phyloP scores from a whole-genome alignment of 768 basidiomycete genomes.

The Atractiella rhizophila region DNA sequence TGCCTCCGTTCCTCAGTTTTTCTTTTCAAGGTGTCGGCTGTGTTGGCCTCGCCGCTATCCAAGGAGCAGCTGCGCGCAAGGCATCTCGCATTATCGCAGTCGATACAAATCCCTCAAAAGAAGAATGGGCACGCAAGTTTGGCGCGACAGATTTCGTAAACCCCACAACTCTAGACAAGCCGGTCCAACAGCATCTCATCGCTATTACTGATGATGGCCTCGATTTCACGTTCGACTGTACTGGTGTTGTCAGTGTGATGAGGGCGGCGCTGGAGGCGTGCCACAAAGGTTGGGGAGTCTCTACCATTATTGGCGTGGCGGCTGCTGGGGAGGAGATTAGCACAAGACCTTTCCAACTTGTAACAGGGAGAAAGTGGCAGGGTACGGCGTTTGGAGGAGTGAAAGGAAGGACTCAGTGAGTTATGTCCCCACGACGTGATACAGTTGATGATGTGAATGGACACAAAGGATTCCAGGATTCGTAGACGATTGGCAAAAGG shows the following conservation, averaged over 20 bases:
- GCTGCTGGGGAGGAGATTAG: slow-evolving; percentile 87
- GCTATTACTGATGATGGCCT: slow-evolving; percentile 89
- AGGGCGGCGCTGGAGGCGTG: slow-evolving; percentile 73
- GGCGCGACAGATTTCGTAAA: slow-evolving; percentile 90
- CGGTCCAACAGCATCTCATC: slow-evolving; percentile 67
- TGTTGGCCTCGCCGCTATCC: slow-evolving; percentile 77
- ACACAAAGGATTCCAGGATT: slow-evolving; percentile 8
- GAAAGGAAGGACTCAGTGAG: slow-evolving; percentile 67
- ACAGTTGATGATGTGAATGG: no score
- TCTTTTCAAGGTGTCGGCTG: slow-evolving; percentile 29
- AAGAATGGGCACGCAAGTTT: slow-evolving; percentile 68
- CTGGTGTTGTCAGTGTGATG: slow-evolving; percentile 42
- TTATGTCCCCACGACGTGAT: not conserved
- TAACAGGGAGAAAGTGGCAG: slow-evolving; percentile 81
- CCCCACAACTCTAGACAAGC: slow-evolving; percentile 44
- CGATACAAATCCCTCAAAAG: slow-evolving; percentile 66
- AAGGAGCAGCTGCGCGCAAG: slow-evolving; percentile 48
- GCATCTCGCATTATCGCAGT: slow-evolving; percentile 76
- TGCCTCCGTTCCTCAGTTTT: not conserved
- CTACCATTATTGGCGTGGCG: slow-evolving; percentile 66
- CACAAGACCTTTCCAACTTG: slow-evolving; percentile 52
- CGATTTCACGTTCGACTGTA: slow-evolving; percentile 91
- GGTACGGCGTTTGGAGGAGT: slow-evolving; percentile 92
- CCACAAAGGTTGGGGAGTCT: slow-evolving; percentile 98
- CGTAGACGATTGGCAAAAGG: slow-evolving; percentile 45